Base-by-base conservation (phyloP, 345 rosid genomes). In the Ceriops zippeliana region DNA sequence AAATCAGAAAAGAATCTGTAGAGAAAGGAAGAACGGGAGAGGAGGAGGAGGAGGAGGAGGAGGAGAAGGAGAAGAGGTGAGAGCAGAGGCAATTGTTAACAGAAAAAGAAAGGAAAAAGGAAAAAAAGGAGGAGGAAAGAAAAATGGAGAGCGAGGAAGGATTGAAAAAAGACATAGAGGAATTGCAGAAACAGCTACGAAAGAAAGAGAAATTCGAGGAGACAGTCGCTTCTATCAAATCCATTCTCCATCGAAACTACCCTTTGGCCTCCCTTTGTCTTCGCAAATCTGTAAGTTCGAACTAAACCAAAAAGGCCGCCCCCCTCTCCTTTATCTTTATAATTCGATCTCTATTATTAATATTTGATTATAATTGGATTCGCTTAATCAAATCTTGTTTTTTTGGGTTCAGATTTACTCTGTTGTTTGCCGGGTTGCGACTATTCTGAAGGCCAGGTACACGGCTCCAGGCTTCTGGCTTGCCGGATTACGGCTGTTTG, bases 381-480 rank as follows among this genome's bases (percentile, higher is more conserved):
- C 0, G 51, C 21, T 2, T 49, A 42, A 42, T 42, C 49, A 26
- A 8, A n/a, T 61, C 34, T n/a, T 35, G 27, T 27, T 60, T 13
- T 13, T 5, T 28, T 11, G 22, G 5, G 31, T 47, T 63, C 74
- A 93, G 98, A 88, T 93, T 52, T 91, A 81, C 72, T 58, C 79
- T 32, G 93, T 76, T 64, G 86, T 91, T 10, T 93, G 95, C 73
- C 90, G 98, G 68, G 97, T 85, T 5, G 92, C 90, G 7, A 91
- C 96, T 7, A 78, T 91, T 67, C 80, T 93, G 5, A 91, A 85
- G 83, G 86, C 96, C 0, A 86, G 97, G 71, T 81, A 91, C 66
- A 93, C 96, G 13, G 87, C 88, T 28, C 89, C 96, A 11, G 96
- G 97, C 3, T 93, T 93, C 80, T 89, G 98, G 97, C 83, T 76